Evolutionary conservation across 2,329 filamentous ascomycete genomes (phyloP), one percentile per base, ranked within the genome.

Genomic region (Calonectria pteridis): DNA sequence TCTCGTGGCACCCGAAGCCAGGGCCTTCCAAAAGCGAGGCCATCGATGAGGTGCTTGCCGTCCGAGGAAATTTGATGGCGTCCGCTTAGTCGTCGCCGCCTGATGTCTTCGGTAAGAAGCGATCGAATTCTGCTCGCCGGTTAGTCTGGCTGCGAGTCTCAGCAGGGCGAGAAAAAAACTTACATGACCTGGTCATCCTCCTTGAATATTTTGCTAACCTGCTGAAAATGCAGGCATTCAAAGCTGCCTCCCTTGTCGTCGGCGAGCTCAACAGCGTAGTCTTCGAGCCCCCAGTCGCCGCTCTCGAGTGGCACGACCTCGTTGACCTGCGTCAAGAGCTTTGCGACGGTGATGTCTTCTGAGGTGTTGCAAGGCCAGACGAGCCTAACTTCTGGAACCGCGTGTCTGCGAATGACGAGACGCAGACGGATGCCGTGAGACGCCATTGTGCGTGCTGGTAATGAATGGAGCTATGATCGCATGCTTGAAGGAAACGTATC

Each of bases 171-270:
- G 43, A 63, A 49, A 58, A 63, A 49, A 49, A 88, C 93, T 79
- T 86, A 95, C 94, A 94, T 88, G 70, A 98, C 91, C 83, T 96
- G 91, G 80, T 98, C 96, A 69, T 97, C 95, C 66, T 96, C 93
- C 77, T 94, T 93, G 72, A 98, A 86, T 13, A 97, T 87, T 55
- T 89, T 89, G 18, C 88, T 87, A 7, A 98, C 89, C 26, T 90
- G 88, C 82, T 95, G 93, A 80, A 95, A 98, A 85, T 98, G 96
- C 71, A 98, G 85, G 79, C 95, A 97, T 84, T 98, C 96, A 77
- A 94, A 98, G 58, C 90, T 92, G 23, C 84, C 86, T n/a, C 89
- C 89, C 46, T 86, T 84, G 33, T 81, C 79, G 69, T 89, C 88
- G 26, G 84, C 84, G 4, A 98, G 88, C 84, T 97, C 94, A 35